phyloP scores from a whole-genome alignment of 108 stramenopile species.

The Skeletonema potamos region DNA sequence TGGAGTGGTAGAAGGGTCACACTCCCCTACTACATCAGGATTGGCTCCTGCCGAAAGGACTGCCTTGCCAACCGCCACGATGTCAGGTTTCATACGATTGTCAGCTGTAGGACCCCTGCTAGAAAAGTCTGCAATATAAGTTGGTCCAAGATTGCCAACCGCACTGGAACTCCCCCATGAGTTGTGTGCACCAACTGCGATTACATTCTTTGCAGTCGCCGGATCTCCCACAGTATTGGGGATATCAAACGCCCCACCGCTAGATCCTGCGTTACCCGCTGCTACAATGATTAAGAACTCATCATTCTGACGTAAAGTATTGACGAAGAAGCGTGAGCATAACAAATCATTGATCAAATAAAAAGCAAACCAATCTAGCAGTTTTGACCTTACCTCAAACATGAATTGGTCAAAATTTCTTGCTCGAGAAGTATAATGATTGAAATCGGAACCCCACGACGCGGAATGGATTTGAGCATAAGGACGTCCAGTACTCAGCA shows the following conservation, averaged over 20 bases:
- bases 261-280: slow-evolving; percentile 22
- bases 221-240: slow-evolving; percentile 38
- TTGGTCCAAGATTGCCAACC: slow-evolving; percentile 16
- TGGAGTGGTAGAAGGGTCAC: slow-evolving; percentile 18
- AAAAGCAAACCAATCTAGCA: neutral
- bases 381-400: slow-evolving; percentile 3
- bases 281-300: slow-evolving; percentile 40
- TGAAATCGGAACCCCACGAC: slow-evolving; percentile 38
- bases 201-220: slow-evolving; percentile 40
- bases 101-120: slow-evolving; percentile 37
- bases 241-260: slow-evolving; percentile 3
- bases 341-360: neutral
- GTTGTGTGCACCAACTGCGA: slow-evolving; percentile 30
- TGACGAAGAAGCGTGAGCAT: neutral
- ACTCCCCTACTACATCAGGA: slow-evolving; percentile 18
- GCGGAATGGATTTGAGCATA: slow-evolving; percentile 48
- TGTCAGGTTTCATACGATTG: slow-evolving; percentile 43
- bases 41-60: slow-evolving; percentile 58
- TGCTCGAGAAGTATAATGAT: slow-evolving; percentile 30
- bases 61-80: slow-evolving; percentile 27
- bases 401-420: slow-evolving; percentile 44
- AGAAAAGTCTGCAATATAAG: slow-evolving; percentile 40
- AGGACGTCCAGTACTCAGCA: slow-evolving; percentile 17
- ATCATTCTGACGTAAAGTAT: slow-evolving; percentile 11
- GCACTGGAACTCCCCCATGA: slow-evolving; percentile 2